These are phyloP conservation scores for Globisporangium abappressorium DNA, from an alignment of 352 stramenopile species.

Conservation along the genomic window DNA sequence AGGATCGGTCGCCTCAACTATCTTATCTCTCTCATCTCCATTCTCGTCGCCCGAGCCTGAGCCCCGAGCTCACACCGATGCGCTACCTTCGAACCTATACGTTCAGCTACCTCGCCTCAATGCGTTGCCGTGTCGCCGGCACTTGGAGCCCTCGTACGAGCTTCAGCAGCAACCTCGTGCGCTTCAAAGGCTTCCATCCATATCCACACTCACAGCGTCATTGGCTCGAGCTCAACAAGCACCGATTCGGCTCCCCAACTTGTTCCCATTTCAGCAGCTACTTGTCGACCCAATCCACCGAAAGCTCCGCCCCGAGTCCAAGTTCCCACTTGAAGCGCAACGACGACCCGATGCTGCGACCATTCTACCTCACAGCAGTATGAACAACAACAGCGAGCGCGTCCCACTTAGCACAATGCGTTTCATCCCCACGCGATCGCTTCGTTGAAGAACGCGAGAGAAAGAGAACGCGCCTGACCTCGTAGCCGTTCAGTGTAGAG, in stretches of 20 bases:
- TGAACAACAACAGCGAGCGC: neutral
- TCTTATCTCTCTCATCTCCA: neutral
- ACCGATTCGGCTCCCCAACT: neutral
- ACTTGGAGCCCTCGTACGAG: neutral
- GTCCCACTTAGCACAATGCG: neutral
- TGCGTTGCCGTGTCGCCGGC: neutral
- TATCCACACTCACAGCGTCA: neutral
- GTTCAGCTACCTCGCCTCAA: neutral
- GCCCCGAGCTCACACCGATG: neutral
- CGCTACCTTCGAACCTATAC: neutral
- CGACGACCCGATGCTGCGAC: neutral
- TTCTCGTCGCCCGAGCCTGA: constrained; percentile 6
- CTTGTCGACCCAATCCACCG: neutral
- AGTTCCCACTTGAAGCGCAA: neutral
- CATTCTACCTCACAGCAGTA: neutral
- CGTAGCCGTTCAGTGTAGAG: neutral
- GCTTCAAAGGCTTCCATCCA: neutral
- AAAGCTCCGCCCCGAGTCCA: neutral
- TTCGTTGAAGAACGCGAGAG: neutral
- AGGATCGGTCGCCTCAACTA: neutral
- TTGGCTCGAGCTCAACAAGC: neutral
- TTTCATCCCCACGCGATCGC: no score
- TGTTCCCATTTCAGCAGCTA: neutral
- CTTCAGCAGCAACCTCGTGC: neutral
- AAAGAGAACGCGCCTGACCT: neutral